Base-by-base conservation (phyloP, 2,329 filamentous ascomycete species). In the Zelopaecilomyces penicillatus region DNA sequence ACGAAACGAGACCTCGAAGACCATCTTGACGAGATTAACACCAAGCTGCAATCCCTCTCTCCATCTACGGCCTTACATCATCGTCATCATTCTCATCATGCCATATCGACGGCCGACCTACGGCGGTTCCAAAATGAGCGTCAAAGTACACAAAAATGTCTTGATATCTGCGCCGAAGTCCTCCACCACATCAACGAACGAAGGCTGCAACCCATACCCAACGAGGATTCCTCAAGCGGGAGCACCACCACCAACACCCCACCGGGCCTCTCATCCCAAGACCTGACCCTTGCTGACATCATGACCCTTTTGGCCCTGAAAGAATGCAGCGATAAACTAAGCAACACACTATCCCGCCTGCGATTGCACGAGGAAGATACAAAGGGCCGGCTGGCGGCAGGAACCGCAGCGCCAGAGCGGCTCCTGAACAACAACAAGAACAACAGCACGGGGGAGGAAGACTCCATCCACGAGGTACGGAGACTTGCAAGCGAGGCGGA, bases 1-100 rank as follows among this genome's bases (percentile, higher is more conserved):
- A 54, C 53, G 2, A 55, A 46, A 19, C 39, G 44, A 29, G 53
- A 56, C 35, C 44, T 56, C 8, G 38, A 43, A 5, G 37, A 33
- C 2, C 45, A 50, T 36, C 39, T 52, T 3, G 4, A 32, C 11
- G 41, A 45, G 28, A 28, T 51, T 3, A 42, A 51, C 6, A 29
- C 44, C 4, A 49, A 49, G 30, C 38, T 49, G 6, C 30, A 46
- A 4, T 33, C 29, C 26, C 38, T 49, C 3, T 27, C 32, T 10
- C 10, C 42, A 8, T 19, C 32, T 26, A 12, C 34, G 3, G 26
- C 26, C n/a, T n/a, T n/a, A n/a, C n/a, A n/a, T n/a, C n/a, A n/a
- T n/a, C n/a, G n/a, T n/a, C n/a, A n/a, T n/a, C n/a, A n/a, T n/a
- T n/a, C n/a, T n/a, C n/a, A n/a, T n/a, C n/a, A n/a, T n/a, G 32